These are phyloP conservation scores for Tetrapisispora iriomotensis DNA, from an alignment of 805 yeast species.

Conservation along the genomic window DNA sequence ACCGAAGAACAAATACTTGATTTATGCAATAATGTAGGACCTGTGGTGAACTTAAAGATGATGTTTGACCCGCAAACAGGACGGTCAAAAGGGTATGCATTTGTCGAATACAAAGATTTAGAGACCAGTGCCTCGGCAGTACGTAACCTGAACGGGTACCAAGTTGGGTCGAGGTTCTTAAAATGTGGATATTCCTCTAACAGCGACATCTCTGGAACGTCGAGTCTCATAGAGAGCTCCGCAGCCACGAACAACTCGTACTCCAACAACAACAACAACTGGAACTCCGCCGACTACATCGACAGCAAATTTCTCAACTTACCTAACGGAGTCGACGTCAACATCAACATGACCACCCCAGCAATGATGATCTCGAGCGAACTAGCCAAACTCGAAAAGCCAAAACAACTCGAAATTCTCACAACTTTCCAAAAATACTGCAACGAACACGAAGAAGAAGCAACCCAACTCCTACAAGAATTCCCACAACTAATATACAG, in stretches of 20 bases:
- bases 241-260: too few species aligned
- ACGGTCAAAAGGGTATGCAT: conserved; percentile 82
- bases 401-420: conserved; percentile 21
- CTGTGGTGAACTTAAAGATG: conserved; percentile 64
- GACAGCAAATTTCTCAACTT: conserved; percentile 35
- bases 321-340: conserved; percentile 44
- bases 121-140: conserved; percentile 90
- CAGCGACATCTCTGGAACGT: conserved; percentile 24
- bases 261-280: too few species aligned
- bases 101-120: conserved; percentile 69
- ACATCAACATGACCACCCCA: conserved; percentile 30
- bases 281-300: conserved; percentile 2
- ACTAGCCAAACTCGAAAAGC: conserved; percentile 16
- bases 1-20: conserved; percentile 90
- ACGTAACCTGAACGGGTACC: conserved; percentile 71
- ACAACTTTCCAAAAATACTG: conserved; percentile 43
- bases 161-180: conserved; percentile 59
- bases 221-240: too few species aligned
- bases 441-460: conserved; percentile 43
- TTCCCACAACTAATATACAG: conserved; percentile 82
- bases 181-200: conserved; percentile 69
- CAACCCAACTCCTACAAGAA: conserved; percentile 49
- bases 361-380: conserved; percentile 31
- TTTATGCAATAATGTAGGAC: conserved; percentile 80
- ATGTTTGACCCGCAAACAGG: conserved; percentile 86